Evolutionary conservation across 2,329 filamentous ascomycete species (phyloP).

Genomic region (Colletotrichum coccodes): DNA sequence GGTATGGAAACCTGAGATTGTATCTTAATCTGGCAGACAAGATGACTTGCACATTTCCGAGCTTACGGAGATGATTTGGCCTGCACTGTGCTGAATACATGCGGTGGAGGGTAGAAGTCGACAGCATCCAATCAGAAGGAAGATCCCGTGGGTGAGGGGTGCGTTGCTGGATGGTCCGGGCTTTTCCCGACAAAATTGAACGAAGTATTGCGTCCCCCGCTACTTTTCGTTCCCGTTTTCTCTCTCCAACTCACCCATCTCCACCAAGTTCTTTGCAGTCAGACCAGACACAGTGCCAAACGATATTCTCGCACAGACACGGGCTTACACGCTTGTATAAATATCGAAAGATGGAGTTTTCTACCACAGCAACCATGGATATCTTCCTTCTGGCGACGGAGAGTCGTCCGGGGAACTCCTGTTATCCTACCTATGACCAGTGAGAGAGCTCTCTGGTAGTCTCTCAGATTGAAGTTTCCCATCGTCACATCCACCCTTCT

Average conservation of each 20-base stretch:
- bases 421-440: not conserved
- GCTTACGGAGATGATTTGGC: too few relatives aligned
- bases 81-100: not conserved
- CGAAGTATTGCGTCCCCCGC: conserved; percentile 2
- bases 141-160: not conserved
- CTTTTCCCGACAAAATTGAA: not conserved
- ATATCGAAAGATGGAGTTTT: not conserved
- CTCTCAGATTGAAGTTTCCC: not conserved
- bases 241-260: not conserved
- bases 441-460: not conserved
- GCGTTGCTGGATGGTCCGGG: not conserved
- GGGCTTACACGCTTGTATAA: not conserved
- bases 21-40: not conserved
- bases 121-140: not conserved
- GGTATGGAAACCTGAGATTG: not conserved
- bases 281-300: not conserved
- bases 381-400: not conserved
- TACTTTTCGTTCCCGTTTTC: not conserved
- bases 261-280: not conserved
- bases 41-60: not conserved
- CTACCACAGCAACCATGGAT: not conserved
- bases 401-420: not conserved
- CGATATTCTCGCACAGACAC: not conserved
- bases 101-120: not conserved
- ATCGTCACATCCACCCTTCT: not conserved